phyloP scores from a whole-genome alignment of 1,284 basidiomycete species.

The Abortiporus biennis region DNA sequence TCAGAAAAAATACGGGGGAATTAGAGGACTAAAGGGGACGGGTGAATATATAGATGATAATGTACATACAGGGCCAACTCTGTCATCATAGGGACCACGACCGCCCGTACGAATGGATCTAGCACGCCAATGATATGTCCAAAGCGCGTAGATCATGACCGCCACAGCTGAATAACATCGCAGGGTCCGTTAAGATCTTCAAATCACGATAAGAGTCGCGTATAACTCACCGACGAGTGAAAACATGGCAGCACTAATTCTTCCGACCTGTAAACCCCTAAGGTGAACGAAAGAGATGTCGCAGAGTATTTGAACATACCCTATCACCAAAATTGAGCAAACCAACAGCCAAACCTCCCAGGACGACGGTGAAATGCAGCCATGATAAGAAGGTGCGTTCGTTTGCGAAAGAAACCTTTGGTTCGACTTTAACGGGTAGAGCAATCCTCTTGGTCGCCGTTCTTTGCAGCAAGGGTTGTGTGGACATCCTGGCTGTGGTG shows the following conservation, averaged over 20 bases:
- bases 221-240: conserved; percentile 75
- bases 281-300: neutral
- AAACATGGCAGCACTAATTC: conserved; percentile 91
- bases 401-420: conserved; percentile 94
- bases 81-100: conserved; percentile 94
- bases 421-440: conserved; percentile 89
- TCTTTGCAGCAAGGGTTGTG: conserved; percentile 95
- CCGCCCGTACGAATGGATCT: conserved; percentile 88
- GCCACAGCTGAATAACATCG: conserved; percentile 82
- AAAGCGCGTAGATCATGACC: conserved; percentile 94
- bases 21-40: conserved; percentile 13
- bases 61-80: conserved; percentile 72
- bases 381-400: conserved; percentile 95
- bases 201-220: neutral
- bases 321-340: conserved; percentile 95
- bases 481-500: conserved; percentile 91
- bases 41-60: no score
- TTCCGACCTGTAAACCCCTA: conserved; percentile 58
- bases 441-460: conserved; percentile 95
- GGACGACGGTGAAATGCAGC: conserved; percentile 93
- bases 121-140: conserved; percentile 96
- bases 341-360: conserved; percentile 94
- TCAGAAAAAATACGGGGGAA: conserved; percentile 4
- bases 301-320: conserved; percentile 36
- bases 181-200: no score